Percentiles rank a stretch among this genome's conserved stretches.
Evolutionary conservation across 176 grass and related monocot species (phyloP).

Genomic region (Triticum turgidum): DNA sequence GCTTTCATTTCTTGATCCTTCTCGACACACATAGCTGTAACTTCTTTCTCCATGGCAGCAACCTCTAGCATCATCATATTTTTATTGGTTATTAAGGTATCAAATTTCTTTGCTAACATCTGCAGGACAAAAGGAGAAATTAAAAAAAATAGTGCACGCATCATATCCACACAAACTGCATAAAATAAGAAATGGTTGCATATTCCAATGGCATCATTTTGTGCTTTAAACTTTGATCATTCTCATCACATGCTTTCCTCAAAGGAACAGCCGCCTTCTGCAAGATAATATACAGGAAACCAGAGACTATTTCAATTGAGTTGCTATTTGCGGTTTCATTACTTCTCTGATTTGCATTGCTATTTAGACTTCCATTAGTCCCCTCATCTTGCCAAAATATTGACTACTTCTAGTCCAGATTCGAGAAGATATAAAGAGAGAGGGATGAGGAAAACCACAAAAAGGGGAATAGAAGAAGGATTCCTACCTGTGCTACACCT

Average conservation of each 20-base stretch:
- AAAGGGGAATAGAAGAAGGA: too few species aligned
- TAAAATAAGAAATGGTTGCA: slow-evolving; percentile 5
- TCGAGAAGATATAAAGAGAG: too few species aligned
- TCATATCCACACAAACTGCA: neutral
- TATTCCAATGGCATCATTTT: slow-evolving; percentile 94
- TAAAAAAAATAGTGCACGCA: neutral
- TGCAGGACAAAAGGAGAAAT: slow-evolving; percentile 24
- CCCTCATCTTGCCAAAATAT: slow-evolving; percentile 35
- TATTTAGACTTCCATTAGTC: slow-evolving; percentile 40
- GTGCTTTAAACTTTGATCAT: slow-evolving; percentile 89
- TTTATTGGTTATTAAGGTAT: slow-evolving; percentile 87
- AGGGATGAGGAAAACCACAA: too few species aligned
- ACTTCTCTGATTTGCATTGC: slow-evolving; percentile 48
- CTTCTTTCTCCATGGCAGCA: slow-evolving; percentile 78
- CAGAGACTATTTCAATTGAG: slow-evolving; percentile 68
- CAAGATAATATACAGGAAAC: slow-evolving; percentile 54
- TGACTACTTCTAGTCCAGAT: too few species aligned
- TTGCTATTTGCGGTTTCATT: slow-evolving; percentile 52
- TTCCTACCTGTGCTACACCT: too few species aligned
- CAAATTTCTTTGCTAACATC: slow-evolving; percentile 92
- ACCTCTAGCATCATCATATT: slow-evolving; percentile 82
- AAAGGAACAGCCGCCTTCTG: slow-evolving; percentile 84
- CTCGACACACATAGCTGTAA: slow-evolving; percentile 14
- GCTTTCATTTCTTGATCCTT: slow-evolving; percentile 86
- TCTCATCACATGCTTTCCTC: slow-evolving; percentile 90